phyloP scores from a whole-genome alignment of 306 rosid species.

The Gleditsia sinensis region DNA sequence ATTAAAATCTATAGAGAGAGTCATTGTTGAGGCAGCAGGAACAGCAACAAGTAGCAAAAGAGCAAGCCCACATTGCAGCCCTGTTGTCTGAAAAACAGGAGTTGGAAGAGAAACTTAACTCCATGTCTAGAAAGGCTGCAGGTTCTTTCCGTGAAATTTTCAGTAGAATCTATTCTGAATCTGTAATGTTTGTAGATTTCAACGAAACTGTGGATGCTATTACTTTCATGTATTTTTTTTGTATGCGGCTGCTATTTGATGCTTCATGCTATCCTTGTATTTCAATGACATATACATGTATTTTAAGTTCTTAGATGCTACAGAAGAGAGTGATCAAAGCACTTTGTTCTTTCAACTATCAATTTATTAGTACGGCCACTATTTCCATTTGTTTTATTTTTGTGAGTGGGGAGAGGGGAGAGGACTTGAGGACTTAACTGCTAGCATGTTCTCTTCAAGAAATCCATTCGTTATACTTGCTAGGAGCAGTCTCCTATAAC shows the following conservation, averaged over 20 bases:
- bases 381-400: background rate
- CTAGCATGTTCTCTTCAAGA: slow-evolving; percentile 15
- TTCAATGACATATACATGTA: slow-evolving; percentile 8
- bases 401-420: background rate
- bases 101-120: slow-evolving; percentile 72
- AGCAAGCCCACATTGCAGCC: slow-evolving; percentile 54
- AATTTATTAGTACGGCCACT: background rate
- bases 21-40: slow-evolving; percentile 83
- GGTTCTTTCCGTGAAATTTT: slow-evolving; percentile 48
- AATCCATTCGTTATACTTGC: background rate
- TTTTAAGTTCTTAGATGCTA: background rate
- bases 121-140: slow-evolving; percentile 52
- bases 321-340: slow-evolving; percentile 27
- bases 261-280: slow-evolving; percentile 3
- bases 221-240: background rate
- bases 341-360: slow-evolving; percentile 10
- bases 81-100: slow-evolving; percentile 78
- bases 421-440: background rate
- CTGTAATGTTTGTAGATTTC: slow-evolving; percentile 1
- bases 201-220: slow-evolving; percentile 20
- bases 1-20: slow-evolving; percentile 55
- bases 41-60: slow-evolving; percentile 68
- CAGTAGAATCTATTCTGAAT: background rate
- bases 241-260: slow-evolving; percentile 10
- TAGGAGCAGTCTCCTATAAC: slow-evolving; percentile 1